Evolutionary conservation across 1,284 basidiomycete genomes (phyloP), one percentile per base, ranked within the genome.

Genomic region (Somion occarium): DNA sequence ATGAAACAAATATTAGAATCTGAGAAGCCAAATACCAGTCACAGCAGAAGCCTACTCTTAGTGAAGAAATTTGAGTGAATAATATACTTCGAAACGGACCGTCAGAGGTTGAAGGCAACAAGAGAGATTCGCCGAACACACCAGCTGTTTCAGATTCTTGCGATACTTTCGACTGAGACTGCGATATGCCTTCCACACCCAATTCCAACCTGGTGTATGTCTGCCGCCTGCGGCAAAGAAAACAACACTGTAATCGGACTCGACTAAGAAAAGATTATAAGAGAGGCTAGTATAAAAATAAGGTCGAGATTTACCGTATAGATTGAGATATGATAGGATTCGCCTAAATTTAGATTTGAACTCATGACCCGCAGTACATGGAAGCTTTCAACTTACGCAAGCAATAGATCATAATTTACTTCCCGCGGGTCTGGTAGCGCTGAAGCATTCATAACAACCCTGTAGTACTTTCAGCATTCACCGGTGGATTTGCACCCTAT

Each of bases 171-270:
- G 73, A 63, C 78, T 88, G 38, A 92, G 69, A 61, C 85, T 85
- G 24, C 88, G 76, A 64, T 93, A 92, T 1, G 89, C 87, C 61
- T 90, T 91, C 91, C 91, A 93, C 26, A 93, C 79, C 90, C 90
- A 93, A 56, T 85, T 90, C 91, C 91, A 92, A 34, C 79, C 78
- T 5, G 91, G 91, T 2, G 82, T 79, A 68, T 91, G 73, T 55
- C 73, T 75, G 2, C 80, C 82, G n/a, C 88, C 91, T 1, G 88
- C 85, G 24, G 90, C 88, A 57, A 93, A 87, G 69, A 92, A 92
- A 12, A 92, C 79, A 38, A 93, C 82, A 1, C 87, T 87, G 61
- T 93, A 93, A 68, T 93, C 90, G 46, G 88, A 86, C 64, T 93
- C 91, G 49, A 91, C 88, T 91, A 51, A n/a, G 13, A 20, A n/a